These are phyloP conservation scores for Fusarium palustre DNA, from an alignment of 2,329 filamentous ascomycete species.

Conservation along the genomic window DNA sequence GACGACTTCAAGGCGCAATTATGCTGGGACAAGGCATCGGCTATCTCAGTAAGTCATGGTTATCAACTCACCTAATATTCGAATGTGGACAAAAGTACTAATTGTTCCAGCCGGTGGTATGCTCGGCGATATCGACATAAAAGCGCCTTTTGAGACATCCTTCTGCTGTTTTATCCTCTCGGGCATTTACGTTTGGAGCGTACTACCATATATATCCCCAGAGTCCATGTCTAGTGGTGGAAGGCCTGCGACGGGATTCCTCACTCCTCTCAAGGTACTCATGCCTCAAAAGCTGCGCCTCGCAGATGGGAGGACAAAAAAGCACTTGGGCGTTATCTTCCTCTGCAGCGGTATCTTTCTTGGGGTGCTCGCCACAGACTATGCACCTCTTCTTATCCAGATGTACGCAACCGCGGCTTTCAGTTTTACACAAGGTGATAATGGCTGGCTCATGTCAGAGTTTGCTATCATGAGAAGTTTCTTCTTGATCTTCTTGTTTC, in stretches of 20 bases:
- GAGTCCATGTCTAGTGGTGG: slow-evolving; percentile 52
- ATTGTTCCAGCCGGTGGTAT: slow-evolving; percentile 66
- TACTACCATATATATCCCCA: slow-evolving; percentile 64
- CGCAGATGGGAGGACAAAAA: slow-evolving; percentile 61
- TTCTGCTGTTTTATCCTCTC: slow-evolving; percentile 66
- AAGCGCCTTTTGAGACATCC: slow-evolving; percentile 73
- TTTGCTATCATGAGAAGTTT: slow-evolving; percentile 66
- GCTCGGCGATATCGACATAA: slow-evolving; percentile 73
- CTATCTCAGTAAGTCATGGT: slow-evolving; percentile 65
- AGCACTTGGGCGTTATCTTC: slow-evolving; percentile 71
- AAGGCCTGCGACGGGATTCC: slow-evolving; percentile 63
- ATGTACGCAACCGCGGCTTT: slow-evolving; percentile 69
- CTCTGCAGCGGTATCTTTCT: slow-evolving; percentile 75
- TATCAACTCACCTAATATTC: no score
- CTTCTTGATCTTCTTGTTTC: slow-evolving; percentile 67
- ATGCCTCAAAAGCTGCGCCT: slow-evolving; percentile 67
- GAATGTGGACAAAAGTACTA: no score
- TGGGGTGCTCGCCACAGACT: slow-evolving; percentile 75
- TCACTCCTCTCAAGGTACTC: slow-evolving; percentile 73
- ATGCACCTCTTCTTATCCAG: slow-evolving; percentile 71
- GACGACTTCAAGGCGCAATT: slow-evolving; percentile 72
- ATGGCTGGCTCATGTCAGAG: slow-evolving; percentile 68
- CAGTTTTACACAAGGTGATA: slow-evolving; percentile 65
- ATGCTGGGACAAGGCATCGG: slow-evolving; percentile 75
- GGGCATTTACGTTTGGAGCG: slow-evolving; percentile 56